Evolutionary conservation across 768 basidiomycete species (phyloP).

Genomic region (Leccinellum luteum): DNA sequence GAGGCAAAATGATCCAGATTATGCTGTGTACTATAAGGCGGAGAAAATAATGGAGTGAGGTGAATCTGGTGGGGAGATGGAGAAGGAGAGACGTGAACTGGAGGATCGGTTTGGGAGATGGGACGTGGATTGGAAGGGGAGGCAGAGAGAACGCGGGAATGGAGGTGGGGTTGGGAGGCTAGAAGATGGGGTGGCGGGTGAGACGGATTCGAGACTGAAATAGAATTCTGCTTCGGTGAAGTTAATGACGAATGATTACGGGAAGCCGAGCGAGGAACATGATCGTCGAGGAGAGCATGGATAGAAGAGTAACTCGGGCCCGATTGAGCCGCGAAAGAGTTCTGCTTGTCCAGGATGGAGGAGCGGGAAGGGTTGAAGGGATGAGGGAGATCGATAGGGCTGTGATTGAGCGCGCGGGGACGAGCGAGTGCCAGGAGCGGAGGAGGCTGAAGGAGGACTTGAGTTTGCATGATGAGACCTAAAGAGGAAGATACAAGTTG

Average conservation of each 20-base stretch:
- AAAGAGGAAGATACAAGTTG: slow-evolving; percentile 8
- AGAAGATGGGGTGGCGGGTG: slow-evolving; percentile 19
- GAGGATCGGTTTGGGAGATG: not conserved
- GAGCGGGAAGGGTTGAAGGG: slow-evolving; percentile 27
- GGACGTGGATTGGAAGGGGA: not conserved
- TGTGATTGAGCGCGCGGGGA: slow-evolving; percentile 15
- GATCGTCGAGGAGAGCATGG: slow-evolving; percentile 30
- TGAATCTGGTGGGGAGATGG: slow-evolving; percentile 45
- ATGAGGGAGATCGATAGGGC: slow-evolving; percentile 26
- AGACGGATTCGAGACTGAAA: slow-evolving; percentile 16
- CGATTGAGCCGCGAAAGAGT: slow-evolving; percentile 30
- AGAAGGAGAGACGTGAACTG: slow-evolving; percentile 27
- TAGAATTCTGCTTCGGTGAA: slow-evolving; percentile 13
- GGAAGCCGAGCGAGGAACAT: slow-evolving; percentile 32
- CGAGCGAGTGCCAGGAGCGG: slow-evolving; percentile 17
- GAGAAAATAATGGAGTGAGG: slow-evolving; percentile 37
- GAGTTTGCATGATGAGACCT: slow-evolving; percentile 26
- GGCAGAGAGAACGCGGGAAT: slow-evolving; percentile 10
- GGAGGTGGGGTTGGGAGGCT: slow-evolving; percentile 16
- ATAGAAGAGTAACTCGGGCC: slow-evolving; percentile 33
- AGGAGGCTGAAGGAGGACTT: slow-evolving; percentile 26
- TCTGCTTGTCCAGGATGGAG: slow-evolving; percentile 38
- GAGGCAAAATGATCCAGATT: slow-evolving; percentile 45
- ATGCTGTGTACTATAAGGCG: slow-evolving; percentile 41
- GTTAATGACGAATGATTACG: slow-evolving; percentile 28